These are phyloP conservation scores for Boletus smithii DNA, from an alignment of 1,284 basidiomycete genomes.

Conservation along the genomic window DNA sequence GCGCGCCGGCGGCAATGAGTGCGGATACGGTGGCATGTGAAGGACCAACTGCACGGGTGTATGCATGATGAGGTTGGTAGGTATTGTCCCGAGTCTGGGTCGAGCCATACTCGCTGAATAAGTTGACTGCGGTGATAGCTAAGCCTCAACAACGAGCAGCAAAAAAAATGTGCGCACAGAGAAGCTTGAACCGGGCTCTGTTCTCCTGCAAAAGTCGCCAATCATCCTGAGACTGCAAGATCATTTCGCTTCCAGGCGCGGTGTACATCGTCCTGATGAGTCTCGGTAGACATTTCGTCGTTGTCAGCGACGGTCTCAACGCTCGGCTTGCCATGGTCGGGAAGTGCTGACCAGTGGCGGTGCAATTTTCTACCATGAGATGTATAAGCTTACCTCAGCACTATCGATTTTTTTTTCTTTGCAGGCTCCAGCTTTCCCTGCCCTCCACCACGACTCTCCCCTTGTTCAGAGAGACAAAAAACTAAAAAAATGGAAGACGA, in stretches of 20 bases:
- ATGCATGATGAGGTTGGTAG: conserved; percentile 71
- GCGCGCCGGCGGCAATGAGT: conserved; percentile 89
- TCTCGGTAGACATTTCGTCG: conserved; percentile 29
- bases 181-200: conserved; percentile 52
- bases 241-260: conserved; percentile 31
- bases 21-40: conserved; percentile 80
- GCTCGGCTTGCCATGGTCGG: conserved; percentile 34
- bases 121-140: conserved; percentile 48
- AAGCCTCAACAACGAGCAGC: conserved; percentile 14
- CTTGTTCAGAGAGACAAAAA: conserved; percentile 49
- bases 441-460: conserved; percentile 31
- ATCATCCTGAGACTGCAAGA: conserved; percentile 51
- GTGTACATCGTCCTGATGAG: conserved; percentile 33
- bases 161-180: conserved; percentile 36
- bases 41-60: conserved; percentile 62
- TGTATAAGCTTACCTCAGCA: conserved; percentile 36
- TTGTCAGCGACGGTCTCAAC: conserved; percentile 43
- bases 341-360: conserved; percentile 44
- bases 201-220: conserved; percentile 62
- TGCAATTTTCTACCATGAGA: conserved; percentile 36
- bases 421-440: conserved; percentile 13
- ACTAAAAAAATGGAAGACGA: conserved; percentile 81
- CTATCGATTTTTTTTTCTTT: conserved; percentile 38
- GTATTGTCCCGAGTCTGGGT: conserved; percentile 68
- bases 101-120: conserved; percentile 73